Evolutionary conservation across 345 rosid species (phyloP).

Genomic region (Diplotaxis tenuifolia): DNA sequence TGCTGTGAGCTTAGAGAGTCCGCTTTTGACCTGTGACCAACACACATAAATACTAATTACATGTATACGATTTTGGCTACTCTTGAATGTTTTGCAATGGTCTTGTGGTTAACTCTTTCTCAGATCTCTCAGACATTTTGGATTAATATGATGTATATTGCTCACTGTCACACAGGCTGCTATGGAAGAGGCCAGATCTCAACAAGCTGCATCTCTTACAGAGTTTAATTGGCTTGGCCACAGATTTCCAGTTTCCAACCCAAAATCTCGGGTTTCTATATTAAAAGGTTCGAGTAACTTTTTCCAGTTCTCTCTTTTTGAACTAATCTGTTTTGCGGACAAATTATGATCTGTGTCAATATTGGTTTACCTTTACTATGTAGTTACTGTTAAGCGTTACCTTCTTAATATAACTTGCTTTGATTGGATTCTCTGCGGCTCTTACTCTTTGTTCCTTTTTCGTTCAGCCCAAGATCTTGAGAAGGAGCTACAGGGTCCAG

Average conservation of each 20-base stretch:
- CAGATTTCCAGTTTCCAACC: conserved; percentile 84
- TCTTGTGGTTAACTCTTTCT: conserved; percentile 3
- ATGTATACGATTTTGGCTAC: conserved; percentile 6
- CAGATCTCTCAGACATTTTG: background rate
- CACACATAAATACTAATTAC: background rate
- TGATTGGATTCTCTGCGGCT: conserved; percentile 21
- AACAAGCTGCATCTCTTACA: conserved; percentile 95
- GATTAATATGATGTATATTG: conserved; percentile 3
- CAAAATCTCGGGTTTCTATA: conserved; percentile 91
- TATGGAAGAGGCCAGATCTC: conserved; percentile 97
- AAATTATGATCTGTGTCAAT: background rate
- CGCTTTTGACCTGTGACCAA: background rate
- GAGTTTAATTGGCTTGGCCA: conserved; percentile 97
- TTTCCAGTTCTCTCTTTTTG: conserved; percentile 8
- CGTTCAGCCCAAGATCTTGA: conserved; percentile 95
- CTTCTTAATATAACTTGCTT: background rate
- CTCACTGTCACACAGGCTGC: conserved; percentile 59
- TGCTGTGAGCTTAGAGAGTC: conserved; percentile 6
- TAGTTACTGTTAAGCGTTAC: conserved; percentile 3
- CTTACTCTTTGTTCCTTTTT: conserved; percentile 30
- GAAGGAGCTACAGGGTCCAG: conserved; percentile 84
- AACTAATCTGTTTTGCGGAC: background rate
- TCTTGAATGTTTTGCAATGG: conserved; percentile 17
- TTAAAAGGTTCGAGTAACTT: conserved; percentile 60
- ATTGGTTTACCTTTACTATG: conserved; percentile 6